Base-by-base conservation (phyloP, 148 eudicot species). In the Dysphania ambrosioides region DNA sequence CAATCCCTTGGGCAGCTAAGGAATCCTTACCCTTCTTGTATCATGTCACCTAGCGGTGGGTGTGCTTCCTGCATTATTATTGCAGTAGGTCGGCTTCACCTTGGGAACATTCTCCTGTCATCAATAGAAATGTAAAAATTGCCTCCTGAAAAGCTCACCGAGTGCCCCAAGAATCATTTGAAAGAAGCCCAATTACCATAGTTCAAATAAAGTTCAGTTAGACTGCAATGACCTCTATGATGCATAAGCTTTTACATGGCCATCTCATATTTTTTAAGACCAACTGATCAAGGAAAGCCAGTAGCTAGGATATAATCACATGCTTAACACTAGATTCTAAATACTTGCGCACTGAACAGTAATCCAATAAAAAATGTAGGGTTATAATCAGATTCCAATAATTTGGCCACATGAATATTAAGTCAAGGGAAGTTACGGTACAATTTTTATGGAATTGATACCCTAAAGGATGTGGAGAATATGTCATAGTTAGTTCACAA, bases 101-200 rank as follows among this genome's bases (percentile, higher is more conserved):
- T n/a, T n/a, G n/a, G n/a, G n/a, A n/a, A n/a, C n/a, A n/a, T n/a
- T n/a, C n/a, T n/a, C n/a, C n/a, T n/a, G n/a, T n/a, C n/a, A n/a
- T n/a, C n/a, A n/a, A n/a, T n/a, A n/a, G n/a, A n/a, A n/a, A n/a
- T n/a, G n/a, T n/a, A n/a, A n/a, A 78, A 94, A 81, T 58, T 94
- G 98, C 85, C 73, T 82, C 76, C 84, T 86, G 85, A 90, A 91
- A 78, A 94, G 90, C 76, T 91, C 93, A 13, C 96, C 91, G 41
- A 94, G 83, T 15, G 98, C 96, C 66, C 91, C 90, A 42, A 93
- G 98, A 70, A 94, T 93, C 96, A 90, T 94, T 97, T 94, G 89
- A 67, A 57, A 74, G 4, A 64, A 77, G 27, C 32, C 41, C 8
- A 58, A 70, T 1, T 5, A n/a, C 68, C 55, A 47, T 60, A 40